Conservation (phyloP, 202 grass and related monocot species). For the Miscanthus sacchariflorus region DNA sequence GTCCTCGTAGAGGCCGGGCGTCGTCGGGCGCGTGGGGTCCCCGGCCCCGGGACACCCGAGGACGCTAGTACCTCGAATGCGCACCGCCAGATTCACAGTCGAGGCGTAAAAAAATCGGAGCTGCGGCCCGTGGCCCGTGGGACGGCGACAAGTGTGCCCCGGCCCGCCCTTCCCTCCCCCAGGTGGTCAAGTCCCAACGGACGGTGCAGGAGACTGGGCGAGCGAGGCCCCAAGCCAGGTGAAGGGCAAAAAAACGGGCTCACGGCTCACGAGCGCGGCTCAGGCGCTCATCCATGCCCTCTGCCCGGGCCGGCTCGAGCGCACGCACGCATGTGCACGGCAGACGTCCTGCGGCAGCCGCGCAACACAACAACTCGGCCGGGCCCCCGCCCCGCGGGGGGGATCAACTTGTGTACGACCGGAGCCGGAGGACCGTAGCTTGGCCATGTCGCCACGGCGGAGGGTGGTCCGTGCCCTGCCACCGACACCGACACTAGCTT, state of each 20-base stretch:
- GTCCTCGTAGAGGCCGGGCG: not conserved
- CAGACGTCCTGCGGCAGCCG: not conserved
- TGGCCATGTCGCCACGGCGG: not conserved
- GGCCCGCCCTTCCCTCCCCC: not conserved
- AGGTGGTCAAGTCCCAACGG: not conserved
- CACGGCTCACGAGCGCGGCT: not conserved
- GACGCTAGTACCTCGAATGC: not conserved
- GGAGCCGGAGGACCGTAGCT: not conserved
- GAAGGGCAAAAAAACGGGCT: not conserved
- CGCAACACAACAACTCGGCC: not conserved
- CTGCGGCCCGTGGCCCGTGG: conserved; percentile 6
- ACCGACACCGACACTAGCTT: conserved; percentile 27
- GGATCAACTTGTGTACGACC: conserved; percentile 19
- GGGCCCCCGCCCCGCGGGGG: not conserved
- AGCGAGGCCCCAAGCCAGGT: no score
- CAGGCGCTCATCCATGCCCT: no score
- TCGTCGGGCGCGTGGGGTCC: not conserved
- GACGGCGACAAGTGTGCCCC: conserved; percentile 44
- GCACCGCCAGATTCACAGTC: not conserved
- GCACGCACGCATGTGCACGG: not conserved
- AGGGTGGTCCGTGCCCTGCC: not conserved
- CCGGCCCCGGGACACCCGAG: not conserved
- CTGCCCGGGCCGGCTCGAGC: not conserved
- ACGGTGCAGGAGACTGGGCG: not conserved
- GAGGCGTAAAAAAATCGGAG: not conserved